Percentiles rank a stretch among this genome's conserved stretches.
These are phyloP conservation scores for Dactylellina leptospora DNA, from an alignment of 2,329 filamentous ascomycete species.

Conservation along the genomic window DNA sequence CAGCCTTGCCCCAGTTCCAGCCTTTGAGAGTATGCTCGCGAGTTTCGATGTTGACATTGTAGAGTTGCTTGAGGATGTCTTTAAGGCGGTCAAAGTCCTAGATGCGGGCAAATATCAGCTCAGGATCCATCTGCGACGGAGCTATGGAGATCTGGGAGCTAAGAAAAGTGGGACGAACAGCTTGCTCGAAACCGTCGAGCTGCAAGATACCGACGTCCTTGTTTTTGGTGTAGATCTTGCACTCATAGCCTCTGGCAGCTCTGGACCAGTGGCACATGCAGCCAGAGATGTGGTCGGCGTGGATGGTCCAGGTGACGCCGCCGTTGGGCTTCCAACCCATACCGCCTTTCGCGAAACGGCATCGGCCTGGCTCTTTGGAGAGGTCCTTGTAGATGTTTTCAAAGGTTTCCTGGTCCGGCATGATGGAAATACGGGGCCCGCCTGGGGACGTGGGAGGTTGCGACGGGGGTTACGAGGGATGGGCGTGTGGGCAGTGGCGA, in stretches of 20 bases:
- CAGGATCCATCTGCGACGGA: background rate
- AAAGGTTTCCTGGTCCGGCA: conserved; percentile 75
- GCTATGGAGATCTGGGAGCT: too few species aligned
- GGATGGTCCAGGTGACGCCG: conserved; percentile 91
- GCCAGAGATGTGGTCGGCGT: conserved; percentile 81
- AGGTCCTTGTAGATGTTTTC: conserved; percentile 97
- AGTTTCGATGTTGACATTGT: conserved; percentile 88
- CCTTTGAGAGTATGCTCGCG: conserved; percentile 93
- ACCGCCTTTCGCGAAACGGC: conserved; percentile 91
- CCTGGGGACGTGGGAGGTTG: conserved; percentile 11
- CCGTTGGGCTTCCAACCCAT: conserved; percentile 92
- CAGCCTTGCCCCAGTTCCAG: conserved; percentile 99
- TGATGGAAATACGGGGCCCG: conserved; percentile 10
- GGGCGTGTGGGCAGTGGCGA: conserved; percentile 8
- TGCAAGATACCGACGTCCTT: conserved; percentile 78
- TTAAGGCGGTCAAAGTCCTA: conserved; percentile 86
- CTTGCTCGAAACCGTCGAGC: conserved; percentile 91
- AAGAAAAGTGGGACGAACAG: conserved; percentile 64
- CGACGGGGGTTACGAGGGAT: background rate
- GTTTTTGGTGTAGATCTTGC: conserved; percentile 87
- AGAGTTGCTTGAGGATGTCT: conserved; percentile 98
- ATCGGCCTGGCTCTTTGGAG: conserved; percentile 90
- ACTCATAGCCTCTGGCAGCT: conserved; percentile 88
- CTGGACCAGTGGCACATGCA: conserved; percentile 84
- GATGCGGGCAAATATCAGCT: background rate